phyloP scores from a whole-genome alignment of 106 monocot species.

The Dioscorea zingiberensis region DNA sequence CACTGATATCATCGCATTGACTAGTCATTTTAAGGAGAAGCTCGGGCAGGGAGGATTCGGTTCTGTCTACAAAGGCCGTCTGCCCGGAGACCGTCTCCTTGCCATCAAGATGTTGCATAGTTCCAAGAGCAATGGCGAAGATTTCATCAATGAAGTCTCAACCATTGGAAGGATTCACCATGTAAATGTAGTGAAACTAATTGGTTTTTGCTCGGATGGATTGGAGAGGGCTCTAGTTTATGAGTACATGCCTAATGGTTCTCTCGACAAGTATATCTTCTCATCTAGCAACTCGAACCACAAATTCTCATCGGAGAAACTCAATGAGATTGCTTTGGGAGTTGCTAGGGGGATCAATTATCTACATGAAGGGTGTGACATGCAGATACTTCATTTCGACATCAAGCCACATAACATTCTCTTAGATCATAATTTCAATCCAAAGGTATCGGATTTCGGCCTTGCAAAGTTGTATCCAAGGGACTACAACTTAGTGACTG shows the following conservation, averaged over 20 bases:
- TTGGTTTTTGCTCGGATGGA: neutral
- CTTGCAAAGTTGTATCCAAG: neutral
- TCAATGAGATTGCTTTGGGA: neutral
- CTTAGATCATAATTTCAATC: neutral
- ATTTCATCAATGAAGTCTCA: neutral
- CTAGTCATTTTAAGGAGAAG: neutral
- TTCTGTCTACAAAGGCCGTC: neutral
- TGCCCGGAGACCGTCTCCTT: neutral
- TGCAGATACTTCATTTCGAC: neutral
- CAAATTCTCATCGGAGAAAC: neutral
- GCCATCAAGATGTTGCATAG: neutral
- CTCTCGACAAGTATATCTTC: neutral
- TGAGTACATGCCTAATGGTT: neutral
- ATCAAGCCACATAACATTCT: neutral
- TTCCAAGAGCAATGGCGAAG: neutral
- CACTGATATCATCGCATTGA: neutral
- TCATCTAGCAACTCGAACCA: neutral
- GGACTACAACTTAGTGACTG: neutral
- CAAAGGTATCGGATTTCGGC: neutral
- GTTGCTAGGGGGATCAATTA: neutral
- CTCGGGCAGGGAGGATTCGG: neutral
- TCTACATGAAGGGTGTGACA: neutral
- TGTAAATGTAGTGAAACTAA: neutral
- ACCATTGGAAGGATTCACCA: neutral
- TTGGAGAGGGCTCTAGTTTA: neutral